Evolutionary conservation across 73 alveolate species (phyloP).

Genomic region (Paramecium bursaria): DNA sequence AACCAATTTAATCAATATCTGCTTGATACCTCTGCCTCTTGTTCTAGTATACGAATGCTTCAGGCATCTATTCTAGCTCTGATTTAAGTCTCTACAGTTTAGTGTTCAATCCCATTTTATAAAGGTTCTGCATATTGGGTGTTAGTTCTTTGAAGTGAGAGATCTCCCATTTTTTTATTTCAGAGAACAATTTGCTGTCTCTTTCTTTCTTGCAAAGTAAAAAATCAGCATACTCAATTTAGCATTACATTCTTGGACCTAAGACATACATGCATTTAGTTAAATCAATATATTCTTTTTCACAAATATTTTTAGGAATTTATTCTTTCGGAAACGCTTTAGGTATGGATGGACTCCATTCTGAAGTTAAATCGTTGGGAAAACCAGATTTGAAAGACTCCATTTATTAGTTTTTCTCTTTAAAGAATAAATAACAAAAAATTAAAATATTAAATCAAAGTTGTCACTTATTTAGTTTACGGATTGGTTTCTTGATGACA

Average conservation of each 20-base stretch:
- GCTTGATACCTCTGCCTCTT: slow-evolving; percentile 24
- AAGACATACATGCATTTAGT: background rate
- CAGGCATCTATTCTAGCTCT: slow-evolving; percentile 2
- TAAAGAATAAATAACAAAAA: too few relatives aligned
- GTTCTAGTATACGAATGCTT: background rate
- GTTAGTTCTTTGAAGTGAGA: background rate
- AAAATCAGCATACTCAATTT: background rate
- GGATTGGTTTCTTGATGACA: background rate
- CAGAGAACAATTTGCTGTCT: slow-evolving; percentile 16
- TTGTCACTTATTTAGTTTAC: background rate
- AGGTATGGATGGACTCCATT: slow-evolving; percentile 30
- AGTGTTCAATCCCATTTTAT: slow-evolving; percentile 7
- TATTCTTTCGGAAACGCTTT: slow-evolving; percentile 27
- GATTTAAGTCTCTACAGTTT: slow-evolving; percentile 2
- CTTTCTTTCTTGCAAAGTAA: slow-evolving; percentile 26
- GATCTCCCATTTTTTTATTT: slow-evolving; percentile 15
- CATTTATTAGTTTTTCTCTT: too few relatives aligned
- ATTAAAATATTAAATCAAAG: background rate
- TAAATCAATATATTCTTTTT: slow-evolving; percentile 12
- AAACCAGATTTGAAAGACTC: too few relatives aligned
- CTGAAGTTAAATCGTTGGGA: slow-evolving; percentile 24
- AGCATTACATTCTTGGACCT: slow-evolving; percentile 17
- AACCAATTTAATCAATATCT: slow-evolving; percentile 19
- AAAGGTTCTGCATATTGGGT: background rate
- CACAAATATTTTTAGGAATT: background rate